phyloP scores from a whole-genome alignment of 2,329 filamentous ascomycete genomes.

The Cryphonectria japonica region DNA sequence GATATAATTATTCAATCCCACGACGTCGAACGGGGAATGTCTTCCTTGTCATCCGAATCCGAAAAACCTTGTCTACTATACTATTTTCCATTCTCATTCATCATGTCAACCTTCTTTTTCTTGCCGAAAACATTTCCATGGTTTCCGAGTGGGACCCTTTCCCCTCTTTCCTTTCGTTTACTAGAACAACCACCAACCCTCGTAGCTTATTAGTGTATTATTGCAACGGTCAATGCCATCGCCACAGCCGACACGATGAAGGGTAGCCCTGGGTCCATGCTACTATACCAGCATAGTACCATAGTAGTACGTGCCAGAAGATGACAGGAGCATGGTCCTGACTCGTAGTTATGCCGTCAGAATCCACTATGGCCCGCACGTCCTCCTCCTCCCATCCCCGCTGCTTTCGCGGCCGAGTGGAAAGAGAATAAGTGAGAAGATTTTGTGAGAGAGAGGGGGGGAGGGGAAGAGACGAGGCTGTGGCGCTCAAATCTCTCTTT shows the following conservation, averaged over 20 bases:
- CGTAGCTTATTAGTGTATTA: background rate
- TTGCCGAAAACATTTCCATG: background rate
- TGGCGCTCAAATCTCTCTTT: background rate
- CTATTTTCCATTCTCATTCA: background rate
- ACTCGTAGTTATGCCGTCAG: conserved; percentile 3
- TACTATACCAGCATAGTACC: background rate
- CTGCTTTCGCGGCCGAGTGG: background rate
- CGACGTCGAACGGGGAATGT: background rate
- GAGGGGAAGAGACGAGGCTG: background rate
- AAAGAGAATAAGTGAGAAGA: no score
- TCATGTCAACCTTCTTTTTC: background rate
- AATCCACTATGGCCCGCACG: conserved; percentile 2
- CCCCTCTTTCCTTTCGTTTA: no score
- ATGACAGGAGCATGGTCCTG: conserved; percentile 4
- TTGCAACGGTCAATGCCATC: background rate
- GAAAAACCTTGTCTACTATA: background rate
- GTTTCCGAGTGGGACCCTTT: no score
- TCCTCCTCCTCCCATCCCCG: background rate
- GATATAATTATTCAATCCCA: background rate
- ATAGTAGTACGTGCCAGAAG: background rate
- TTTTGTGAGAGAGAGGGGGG: no score
- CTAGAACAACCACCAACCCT: background rate
- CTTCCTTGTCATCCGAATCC: background rate
- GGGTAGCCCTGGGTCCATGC: background rate
- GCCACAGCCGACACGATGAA: background rate